phyloP scores from a whole-genome alignment of 139 green algal species.

The Bryopsis sp. region DNA sequence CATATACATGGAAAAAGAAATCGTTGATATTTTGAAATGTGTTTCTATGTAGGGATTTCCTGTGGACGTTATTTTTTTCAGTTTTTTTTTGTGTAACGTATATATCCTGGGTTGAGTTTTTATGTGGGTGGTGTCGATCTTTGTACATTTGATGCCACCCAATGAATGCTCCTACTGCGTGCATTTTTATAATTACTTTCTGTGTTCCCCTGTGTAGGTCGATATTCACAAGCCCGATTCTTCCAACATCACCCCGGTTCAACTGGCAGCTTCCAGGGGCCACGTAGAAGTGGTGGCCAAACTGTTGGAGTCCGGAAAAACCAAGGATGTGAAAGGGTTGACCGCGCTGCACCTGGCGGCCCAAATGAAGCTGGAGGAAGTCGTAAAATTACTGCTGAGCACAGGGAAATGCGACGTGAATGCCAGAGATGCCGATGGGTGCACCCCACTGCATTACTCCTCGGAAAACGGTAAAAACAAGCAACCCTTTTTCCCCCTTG shows the following conservation, averaged over 20 bases:
- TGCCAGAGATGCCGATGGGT: slow-evolving; percentile 35
- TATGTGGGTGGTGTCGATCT: too few relatives aligned
- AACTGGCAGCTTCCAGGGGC: slow-evolving; percentile 23
- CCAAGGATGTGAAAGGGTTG: slow-evolving; percentile 23
- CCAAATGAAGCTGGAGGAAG: slow-evolving; percentile 15
- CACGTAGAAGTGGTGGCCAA: slow-evolving; percentile 29
- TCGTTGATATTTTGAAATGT: too few relatives aligned
- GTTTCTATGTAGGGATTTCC: too few relatives aligned
- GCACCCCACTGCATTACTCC: slow-evolving; percentile 40
- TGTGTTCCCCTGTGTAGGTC: not conserved
- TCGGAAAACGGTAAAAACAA: slow-evolving; percentile 23
- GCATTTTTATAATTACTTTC: too few relatives aligned
- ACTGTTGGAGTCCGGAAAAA: slow-evolving; percentile 24
- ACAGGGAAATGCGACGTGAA: slow-evolving; percentile 21
- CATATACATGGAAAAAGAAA: too few relatives aligned
- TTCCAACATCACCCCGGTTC: slow-evolving; percentile 26
- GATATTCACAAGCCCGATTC: slow-evolving; percentile 19
- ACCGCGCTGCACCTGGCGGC: slow-evolving; percentile 33
- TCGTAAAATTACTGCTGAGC: slow-evolving; percentile 23
- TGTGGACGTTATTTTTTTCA: too few relatives aligned
- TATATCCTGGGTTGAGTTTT: too few relatives aligned
- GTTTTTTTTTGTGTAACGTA: too few relatives aligned
- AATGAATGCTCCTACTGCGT: too few relatives aligned
- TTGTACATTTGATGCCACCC: too few relatives aligned
- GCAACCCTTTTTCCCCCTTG: too few relatives aligned